Evolutionary conservation across 2,329 filamentous ascomycete genomes (phyloP), one percentile per base, ranked within the genome.

Genomic region (Cadophora gregata): DNA sequence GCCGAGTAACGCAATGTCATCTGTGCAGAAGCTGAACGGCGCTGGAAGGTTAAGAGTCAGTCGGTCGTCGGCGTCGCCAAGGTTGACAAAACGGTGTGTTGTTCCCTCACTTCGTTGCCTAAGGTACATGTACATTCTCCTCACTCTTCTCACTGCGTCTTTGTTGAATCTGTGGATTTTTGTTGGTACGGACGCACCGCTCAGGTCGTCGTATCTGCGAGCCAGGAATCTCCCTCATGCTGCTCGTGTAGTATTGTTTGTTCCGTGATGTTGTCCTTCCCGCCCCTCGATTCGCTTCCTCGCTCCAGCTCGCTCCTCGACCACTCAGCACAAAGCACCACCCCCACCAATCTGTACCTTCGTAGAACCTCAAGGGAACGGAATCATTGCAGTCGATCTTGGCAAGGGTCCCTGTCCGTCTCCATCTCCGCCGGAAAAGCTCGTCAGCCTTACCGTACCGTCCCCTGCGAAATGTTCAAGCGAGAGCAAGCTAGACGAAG

Each of bases 371-470:
- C 31, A 33, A 10, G 5, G 31, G 31, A 33, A 33, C 10, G 14
- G 14, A 42, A 42, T 42, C 12, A 4, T 59, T 36, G 21, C 38
- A 36, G n/a, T 59, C 21, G 21, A 59, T n/a, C 56, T 59, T 59
- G 58, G 38, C 58, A 60, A 33, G 38, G 27, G 27, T 47, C 38
- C 48, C 25, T n/a, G n/a, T n/a, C n/a, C n/a, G n/a, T n/a, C n/a
- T n/a, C n/a, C n/a, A n/a, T n/a, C n/a, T n/a, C n/a, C n/a, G n/a
- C n/a, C n/a, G n/a, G n/a, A 7, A 25, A 31, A 16, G 14, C 24
- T 36, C 9, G 36, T 60, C 58, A 60, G 58, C 58, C 42, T 31
- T 60, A 60, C 38, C 42, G 25, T 47, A 60, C 24, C 48, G 24
- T 12, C 9, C 48, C 48, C 48, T 53, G 24, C 24, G 48, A 53